Evolutionary conservation across 441 rosid genomes (phyloP).

Genomic region (Adansonia rubrostipa): DNA sequence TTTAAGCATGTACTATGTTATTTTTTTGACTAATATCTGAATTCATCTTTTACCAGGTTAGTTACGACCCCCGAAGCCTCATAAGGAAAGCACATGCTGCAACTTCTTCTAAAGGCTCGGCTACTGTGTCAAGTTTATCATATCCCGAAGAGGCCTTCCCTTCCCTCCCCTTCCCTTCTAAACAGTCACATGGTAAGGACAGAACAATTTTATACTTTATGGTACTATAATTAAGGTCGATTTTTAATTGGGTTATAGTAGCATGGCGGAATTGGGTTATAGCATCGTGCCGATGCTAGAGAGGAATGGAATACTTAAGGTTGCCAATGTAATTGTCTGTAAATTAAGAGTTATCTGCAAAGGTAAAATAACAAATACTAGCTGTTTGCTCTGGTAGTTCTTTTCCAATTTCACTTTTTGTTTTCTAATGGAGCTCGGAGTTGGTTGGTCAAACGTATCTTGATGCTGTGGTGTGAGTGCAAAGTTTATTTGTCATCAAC

Average conservation of each 20-base stretch:
- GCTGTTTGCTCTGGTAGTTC: neutral
- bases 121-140: constrained; percentile 66
- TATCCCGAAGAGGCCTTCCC: neutral
- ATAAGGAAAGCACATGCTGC: constrained; percentile 82
- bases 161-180: neutral
- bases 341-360: constrained; percentile 75
- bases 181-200: too few relatives aligned
- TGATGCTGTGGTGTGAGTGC: constrained; percentile 73
- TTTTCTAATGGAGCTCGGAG: constrained; percentile 76
- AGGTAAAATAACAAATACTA: constrained; percentile 43
- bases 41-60: constrained; percentile 53
- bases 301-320: constrained; percentile 67
- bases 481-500: constrained; percentile 11
- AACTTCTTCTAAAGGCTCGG: constrained; percentile 80
- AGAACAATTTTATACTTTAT: neutral
- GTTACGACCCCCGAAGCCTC: constrained; percentile 76
- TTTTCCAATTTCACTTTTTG: neutral
- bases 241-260: too few relatives aligned
- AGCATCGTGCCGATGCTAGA: constrained; percentile 88
- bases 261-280: constrained; percentile 24
- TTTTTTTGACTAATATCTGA: constrained; percentile 18
- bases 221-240: constrained; percentile 9
- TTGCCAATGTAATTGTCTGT: constrained; percentile 88
- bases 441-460: constrained; percentile 73
- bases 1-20: neutral